These are phyloP conservation scores for Sugiyamaella grinbergsii DNA, from an alignment of 1,139 yeast genomes.

Conservation along the genomic window DNA sequence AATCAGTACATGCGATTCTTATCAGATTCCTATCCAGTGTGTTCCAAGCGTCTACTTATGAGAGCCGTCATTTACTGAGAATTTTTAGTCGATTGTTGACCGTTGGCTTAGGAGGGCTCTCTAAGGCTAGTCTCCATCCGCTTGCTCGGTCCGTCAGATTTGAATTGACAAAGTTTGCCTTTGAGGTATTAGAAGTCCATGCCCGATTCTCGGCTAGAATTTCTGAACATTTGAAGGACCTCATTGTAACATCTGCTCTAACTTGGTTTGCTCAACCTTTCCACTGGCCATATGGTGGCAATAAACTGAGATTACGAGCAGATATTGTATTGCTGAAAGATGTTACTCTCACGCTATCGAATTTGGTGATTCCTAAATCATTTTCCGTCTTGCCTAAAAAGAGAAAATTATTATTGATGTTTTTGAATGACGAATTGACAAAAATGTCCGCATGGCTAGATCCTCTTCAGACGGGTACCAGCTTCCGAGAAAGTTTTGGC, in stretches of 20 bases:
- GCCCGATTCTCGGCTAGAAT: constrained; percentile 41
- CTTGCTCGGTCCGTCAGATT: constrained; percentile 73
- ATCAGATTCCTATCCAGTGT: constrained; percentile 73
- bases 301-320: constrained; percentile 67
- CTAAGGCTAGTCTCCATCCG: constrained; percentile 76
- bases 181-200: constrained; percentile 65
- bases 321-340: constrained; percentile 59
- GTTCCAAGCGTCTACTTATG: constrained; percentile 77
- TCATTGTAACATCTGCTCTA: constrained; percentile 66
- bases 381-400: constrained; percentile 25
- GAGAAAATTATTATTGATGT: constrained; percentile 57
- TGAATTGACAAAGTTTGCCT: constrained; percentile 69
- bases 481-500: constrained; percentile 30
- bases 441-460: constrained; percentile 77
- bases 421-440: constrained; percentile 75
- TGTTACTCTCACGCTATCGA: constrained; percentile 28
- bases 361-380: constrained; percentile 24
- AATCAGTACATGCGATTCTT: constrained; percentile 73
- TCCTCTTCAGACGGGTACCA: constrained; percentile 57
- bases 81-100: constrained; percentile 65
- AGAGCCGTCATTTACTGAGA: constrained; percentile 69
- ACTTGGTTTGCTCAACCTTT: constrained; percentile 74
- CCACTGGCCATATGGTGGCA: constrained; percentile 83
- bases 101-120: constrained; percentile 56
- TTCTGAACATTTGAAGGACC: constrained; percentile 50